Evolutionary conservation across 257 asterid species (phyloP).

Genomic region (Datura wrightii): DNA sequence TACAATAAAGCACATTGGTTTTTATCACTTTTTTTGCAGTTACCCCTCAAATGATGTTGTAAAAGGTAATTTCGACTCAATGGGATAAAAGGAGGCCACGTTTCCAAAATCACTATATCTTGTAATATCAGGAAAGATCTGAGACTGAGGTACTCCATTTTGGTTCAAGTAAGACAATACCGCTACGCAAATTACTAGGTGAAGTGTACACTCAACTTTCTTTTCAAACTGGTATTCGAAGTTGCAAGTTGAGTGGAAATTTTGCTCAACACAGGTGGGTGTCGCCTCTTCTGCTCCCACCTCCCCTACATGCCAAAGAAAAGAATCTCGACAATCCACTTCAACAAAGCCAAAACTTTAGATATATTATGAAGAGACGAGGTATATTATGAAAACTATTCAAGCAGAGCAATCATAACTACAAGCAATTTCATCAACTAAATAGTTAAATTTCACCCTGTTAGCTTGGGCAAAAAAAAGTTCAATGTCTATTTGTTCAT

Average conservation of each 20-base stretch:
- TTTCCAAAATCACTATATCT: background rate
- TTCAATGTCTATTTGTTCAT: background rate
- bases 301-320: background rate
- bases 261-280: background rate
- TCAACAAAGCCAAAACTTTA: background rate
- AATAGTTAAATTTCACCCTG: background rate
- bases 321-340: background rate
- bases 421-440: background rate
- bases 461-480: background rate
- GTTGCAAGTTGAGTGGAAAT: background rate
- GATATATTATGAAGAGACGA: background rate
- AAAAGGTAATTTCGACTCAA: background rate
- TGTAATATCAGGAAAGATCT: background rate
- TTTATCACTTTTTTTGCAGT: background rate
- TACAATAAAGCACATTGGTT: constrained; percentile 37
- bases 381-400: background rate
- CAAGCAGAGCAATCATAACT: background rate
- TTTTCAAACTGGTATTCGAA: background rate
- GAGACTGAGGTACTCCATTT: background rate
- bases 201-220: background rate
- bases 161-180: background rate
- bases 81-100: background rate
- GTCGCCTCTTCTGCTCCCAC: background rate
- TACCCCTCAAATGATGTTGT: no score
- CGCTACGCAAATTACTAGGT: background rate